Conservation (phyloP, 2,329 filamentous ascomycete genomes). For the Aspergillus sp. region DNA sequence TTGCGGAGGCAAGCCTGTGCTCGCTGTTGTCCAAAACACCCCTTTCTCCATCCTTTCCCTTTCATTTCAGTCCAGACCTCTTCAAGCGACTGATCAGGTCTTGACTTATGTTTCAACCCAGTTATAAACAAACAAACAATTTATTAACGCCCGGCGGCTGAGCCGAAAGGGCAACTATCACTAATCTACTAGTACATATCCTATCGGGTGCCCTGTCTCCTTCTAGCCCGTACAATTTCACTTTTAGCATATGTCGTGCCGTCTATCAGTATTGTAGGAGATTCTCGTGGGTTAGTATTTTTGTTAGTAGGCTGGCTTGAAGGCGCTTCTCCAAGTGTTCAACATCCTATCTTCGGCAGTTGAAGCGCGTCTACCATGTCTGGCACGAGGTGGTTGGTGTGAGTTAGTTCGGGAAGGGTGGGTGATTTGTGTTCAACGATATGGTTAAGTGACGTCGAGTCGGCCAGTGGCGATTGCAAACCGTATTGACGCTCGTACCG, state of each 20-base stretch:
- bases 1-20: too few species aligned
- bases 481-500: slow-evolving; percentile 29
- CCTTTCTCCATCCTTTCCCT: too few species aligned
- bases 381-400: slow-evolving; percentile 26
- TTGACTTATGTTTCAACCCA: too few species aligned
- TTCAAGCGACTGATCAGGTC: too few species aligned
- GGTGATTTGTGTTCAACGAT: slow-evolving; percentile 11
- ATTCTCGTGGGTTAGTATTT: slow-evolving; percentile 10
- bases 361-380: slow-evolving; percentile 33
- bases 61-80: too few species aligned
- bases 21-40: too few species aligned
- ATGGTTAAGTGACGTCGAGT: slow-evolving; percentile 27
- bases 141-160: slow-evolving; percentile 24
- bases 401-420: slow-evolving; percentile 12
- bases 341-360: slow-evolving; percentile 35
- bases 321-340: slow-evolving; percentile 37
- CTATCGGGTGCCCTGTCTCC: background rate
- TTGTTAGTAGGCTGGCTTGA: slow-evolving; percentile 32
- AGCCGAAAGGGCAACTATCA: slow-evolving; percentile 23
- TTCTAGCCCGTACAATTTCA: background rate
- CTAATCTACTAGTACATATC: background rate
- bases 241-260: background rate
- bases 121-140: slow-evolving; percentile 15
- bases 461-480: slow-evolving; percentile 29
- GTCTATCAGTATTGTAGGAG: background rate